These are phyloP conservation scores for Abrus precatorius DNA, from an alignment of 306 rosid species.

Conservation along the genomic window DNA sequence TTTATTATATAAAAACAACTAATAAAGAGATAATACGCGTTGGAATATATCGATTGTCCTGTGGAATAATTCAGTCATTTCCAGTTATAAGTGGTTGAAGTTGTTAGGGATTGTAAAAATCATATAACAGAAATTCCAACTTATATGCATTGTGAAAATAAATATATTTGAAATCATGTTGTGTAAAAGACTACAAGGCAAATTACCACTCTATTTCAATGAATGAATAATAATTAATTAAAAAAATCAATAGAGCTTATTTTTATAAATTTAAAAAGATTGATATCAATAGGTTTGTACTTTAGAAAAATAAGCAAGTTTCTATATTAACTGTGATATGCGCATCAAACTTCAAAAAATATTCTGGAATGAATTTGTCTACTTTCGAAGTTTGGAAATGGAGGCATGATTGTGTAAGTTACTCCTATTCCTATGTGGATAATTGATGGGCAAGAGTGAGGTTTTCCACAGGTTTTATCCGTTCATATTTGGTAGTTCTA, in stretches of 20 bases:
- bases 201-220: too few species aligned
- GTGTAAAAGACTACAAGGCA: too few species aligned
- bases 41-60: not conserved
- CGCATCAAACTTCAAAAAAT: too few species aligned
- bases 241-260: not conserved
- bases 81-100: not conserved
- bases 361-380: not conserved
- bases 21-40: not conserved
- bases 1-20: too few species aligned
- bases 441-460: not conserved
- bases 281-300: not conserved
- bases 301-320: not conserved
- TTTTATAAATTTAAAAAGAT: not conserved
- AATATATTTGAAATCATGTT: too few species aligned
- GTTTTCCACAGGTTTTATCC: slow-evolving; percentile 39
- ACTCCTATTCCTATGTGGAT: not conserved
- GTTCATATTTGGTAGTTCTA: slow-evolving; percentile 33
- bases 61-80: not conserved
- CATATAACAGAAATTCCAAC: too few species aligned
- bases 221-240: too few species aligned
- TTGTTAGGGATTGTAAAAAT: not conserved
- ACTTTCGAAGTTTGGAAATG: not conserved
- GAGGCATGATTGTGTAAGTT: not conserved
- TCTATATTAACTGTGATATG: too few species aligned
- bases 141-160: too few species aligned